A percentile compares a stretch with the other conserved stretches of the same genome.
phyloP scores from a whole-genome alignment of 768 basidiomycete genomes.

The Jaapia argillacea region DNA sequence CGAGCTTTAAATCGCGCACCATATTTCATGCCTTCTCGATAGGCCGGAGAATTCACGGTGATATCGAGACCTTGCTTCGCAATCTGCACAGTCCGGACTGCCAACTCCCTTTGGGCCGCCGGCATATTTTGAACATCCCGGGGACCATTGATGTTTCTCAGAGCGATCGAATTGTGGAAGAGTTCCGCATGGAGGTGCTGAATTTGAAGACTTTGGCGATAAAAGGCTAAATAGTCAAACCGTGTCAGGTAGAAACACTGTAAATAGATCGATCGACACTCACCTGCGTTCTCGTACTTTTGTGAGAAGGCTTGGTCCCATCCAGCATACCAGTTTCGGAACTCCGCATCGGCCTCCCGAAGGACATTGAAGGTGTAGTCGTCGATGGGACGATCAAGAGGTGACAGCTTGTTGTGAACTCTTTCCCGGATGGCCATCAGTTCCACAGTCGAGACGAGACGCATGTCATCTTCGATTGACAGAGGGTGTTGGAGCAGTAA shows the following conservation, averaged over 20 bases:
- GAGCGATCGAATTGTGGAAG: constrained; percentile 76
- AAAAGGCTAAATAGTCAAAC: constrained; percentile 47
- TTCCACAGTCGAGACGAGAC: constrained; percentile 90
- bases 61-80: constrained; percentile 77
- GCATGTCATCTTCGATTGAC: constrained; percentile 88
- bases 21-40: constrained; percentile 88
- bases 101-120: constrained; percentile 63
- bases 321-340: constrained; percentile 69
- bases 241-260: background rate
- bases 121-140: constrained; percentile 85
- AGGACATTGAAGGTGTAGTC: constrained; percentile 66
- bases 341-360: constrained; percentile 65
- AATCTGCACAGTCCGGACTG: constrained; percentile 74
- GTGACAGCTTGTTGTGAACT: constrained; percentile 74
- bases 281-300: constrained; percentile 77
- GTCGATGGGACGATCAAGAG: constrained; percentile 65
- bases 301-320: constrained; percentile 78
- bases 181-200: constrained; percentile 83
- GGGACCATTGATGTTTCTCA: constrained; percentile 75
- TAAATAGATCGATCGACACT: constrained; percentile 11
- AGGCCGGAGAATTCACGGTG: constrained; percentile 74
- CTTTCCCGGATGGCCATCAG: constrained; percentile 84
- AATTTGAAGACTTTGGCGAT: constrained; percentile 79
- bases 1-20: constrained; percentile 35
- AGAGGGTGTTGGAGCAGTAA: constrained; percentile 79